Conservation (phyloP, 495 filamentous ascomycete species). For the Tuber aestivum region DNA sequence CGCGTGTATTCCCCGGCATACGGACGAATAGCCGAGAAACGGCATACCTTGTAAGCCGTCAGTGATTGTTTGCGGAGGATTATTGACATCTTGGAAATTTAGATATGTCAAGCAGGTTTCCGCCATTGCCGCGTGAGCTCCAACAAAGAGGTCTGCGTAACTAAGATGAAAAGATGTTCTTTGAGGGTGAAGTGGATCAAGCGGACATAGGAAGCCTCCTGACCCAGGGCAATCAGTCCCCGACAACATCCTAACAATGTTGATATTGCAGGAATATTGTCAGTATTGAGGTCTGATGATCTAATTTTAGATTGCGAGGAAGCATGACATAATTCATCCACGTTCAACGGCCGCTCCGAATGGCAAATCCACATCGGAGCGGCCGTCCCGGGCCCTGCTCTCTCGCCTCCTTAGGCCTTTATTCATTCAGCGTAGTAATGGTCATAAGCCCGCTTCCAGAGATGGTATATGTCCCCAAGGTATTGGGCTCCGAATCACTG, state of each 20-base stretch:
- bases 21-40: not conserved
- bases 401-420: not conserved
- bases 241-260: not conserved
- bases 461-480: not conserved
- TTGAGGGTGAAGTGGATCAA: not conserved
- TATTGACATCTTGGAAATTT: not conserved
- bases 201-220: not conserved
- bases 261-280: not conserved
- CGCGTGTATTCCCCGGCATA: not conserved
- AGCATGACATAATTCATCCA: not conserved
- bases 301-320: not conserved
- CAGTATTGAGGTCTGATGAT: not conserved
- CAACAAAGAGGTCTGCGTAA: not conserved
- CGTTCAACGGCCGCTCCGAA: not conserved
- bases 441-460: too few relatives aligned
- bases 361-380: not conserved
- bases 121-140: not conserved
- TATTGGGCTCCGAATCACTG: too few relatives aligned
- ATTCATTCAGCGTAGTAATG: too few relatives aligned
- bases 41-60: not conserved
- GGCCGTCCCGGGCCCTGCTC: not conserved
- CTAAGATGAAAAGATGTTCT: not conserved
- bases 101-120: not conserved
- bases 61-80: not conserved
- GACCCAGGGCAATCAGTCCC: not conserved